Evolutionary conservation across 345 rosid species (phyloP).

Genomic region (Rhodamnia argentea): DNA sequence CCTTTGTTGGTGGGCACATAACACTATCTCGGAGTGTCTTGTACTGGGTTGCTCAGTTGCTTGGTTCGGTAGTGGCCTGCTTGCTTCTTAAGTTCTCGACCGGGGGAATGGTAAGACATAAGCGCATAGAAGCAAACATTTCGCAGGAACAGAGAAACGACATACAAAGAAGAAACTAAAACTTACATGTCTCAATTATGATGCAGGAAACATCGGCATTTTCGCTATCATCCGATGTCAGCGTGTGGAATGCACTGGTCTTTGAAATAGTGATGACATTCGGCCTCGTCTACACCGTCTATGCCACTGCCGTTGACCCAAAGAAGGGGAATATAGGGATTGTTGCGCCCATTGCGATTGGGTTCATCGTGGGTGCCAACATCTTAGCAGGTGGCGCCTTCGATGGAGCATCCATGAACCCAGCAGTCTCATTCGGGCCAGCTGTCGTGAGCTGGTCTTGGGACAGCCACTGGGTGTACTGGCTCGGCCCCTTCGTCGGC

Average conservation of each 20-base stretch:
- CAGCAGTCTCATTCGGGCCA: slow-evolving; percentile 90
- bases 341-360: slow-evolving; percentile 82
- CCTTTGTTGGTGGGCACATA: slow-evolving; percentile 59
- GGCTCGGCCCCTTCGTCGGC: slow-evolving; percentile 82
- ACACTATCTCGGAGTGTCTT: slow-evolving; percentile 31
- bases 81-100: slow-evolving; percentile 56
- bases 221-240: slow-evolving; percentile 53
- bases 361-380: slow-evolving; percentile 88
- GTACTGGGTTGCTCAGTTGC: slow-evolving; percentile 54
- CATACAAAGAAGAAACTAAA: background rate
- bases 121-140: background rate
- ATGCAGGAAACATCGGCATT: slow-evolving; percentile 55
- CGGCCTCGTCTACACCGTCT: slow-evolving; percentile 83
- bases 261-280: slow-evolving; percentile 95
- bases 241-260: slow-evolving; percentile 65
- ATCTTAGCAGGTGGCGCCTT: slow-evolving; percentile 90
- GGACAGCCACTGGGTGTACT: slow-evolving; percentile 88
- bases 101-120: slow-evolving; percentile 38
- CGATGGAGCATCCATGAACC: slow-evolving; percentile 93
- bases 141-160: background rate
- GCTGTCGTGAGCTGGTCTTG: slow-evolving; percentile 97
- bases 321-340: slow-evolving; percentile 76
- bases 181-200: background rate
- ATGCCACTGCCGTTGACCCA: slow-evolving; percentile 86
- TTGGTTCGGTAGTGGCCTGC: slow-evolving; percentile 56